Evolutionary conservation across 2,329 filamentous ascomycete species (phyloP).

Genomic region (Mycosphaerella sp.): DNA sequence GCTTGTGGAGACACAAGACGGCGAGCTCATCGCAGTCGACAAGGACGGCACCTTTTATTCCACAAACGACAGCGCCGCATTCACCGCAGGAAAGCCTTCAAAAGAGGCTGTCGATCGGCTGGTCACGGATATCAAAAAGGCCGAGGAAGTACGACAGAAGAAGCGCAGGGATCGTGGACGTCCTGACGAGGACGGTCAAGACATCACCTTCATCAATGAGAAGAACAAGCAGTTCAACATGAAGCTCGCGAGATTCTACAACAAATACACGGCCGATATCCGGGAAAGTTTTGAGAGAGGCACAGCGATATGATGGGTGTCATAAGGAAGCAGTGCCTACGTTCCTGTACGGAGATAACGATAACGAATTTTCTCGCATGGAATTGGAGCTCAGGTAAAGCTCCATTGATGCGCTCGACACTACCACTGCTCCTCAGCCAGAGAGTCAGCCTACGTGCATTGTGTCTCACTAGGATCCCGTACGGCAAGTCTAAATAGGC

Average conservation of each 20-base stretch:
- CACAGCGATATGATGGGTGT: conserved; percentile 68
- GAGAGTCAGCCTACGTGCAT: too few species aligned
- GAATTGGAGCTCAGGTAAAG: too few species aligned
- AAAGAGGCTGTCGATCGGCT: conserved; percentile 82
- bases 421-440: too few species aligned
- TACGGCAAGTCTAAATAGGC: too few species aligned
- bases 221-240: conserved; percentile 99
- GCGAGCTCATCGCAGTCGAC: conserved; percentile 90
- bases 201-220: conserved; percentile 99
- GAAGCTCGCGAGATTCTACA: conserved; percentile 92
- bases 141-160: conserved; percentile 79
- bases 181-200: conserved; percentile 69
- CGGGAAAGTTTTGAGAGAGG: conserved; percentile 95
- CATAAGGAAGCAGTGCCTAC: too few species aligned
- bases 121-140: conserved; percentile 78
- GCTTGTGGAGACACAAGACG: conserved; percentile 91
- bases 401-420: too few species aligned
- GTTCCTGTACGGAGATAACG: too few species aligned
- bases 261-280: conserved; percentile 97
- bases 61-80: conserved; percentile 69
- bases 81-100: conserved; percentile 78
- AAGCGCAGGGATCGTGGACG: conserved; percentile 74
- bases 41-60: conserved; percentile 86
- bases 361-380: too few species aligned
- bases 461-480: too few species aligned